These are phyloP conservation scores for Rutstroemia sp. DNA, from an alignment of 2,329 filamentous ascomycete species.

Conservation along the genomic window DNA sequence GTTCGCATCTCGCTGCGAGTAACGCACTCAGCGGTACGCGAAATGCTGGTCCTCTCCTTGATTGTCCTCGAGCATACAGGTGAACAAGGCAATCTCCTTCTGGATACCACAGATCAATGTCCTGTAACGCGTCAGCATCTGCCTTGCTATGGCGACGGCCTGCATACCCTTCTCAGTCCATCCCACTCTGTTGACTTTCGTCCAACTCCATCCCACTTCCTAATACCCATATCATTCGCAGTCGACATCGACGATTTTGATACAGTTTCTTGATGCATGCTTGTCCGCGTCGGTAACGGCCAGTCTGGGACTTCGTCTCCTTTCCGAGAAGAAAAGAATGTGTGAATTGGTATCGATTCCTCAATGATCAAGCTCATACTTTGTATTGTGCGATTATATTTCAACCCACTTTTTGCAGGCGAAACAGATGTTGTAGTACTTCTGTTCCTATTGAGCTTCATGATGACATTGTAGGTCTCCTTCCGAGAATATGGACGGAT, in stretches of 20 bases:
- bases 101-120: constrained; percentile 62
- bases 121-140: constrained; percentile 39
- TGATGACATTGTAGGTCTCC: background rate
- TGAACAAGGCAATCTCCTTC: constrained; percentile 65
- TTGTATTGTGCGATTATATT: background rate
- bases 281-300: constrained; percentile 2
- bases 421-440: background rate
- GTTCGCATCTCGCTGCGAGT: constrained; percentile 49
- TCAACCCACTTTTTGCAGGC: background rate
- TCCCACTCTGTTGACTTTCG: constrained; percentile 34
- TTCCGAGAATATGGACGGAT: background rate
- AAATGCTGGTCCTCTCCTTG: constrained; percentile 60
- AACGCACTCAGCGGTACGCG: constrained; percentile 53
- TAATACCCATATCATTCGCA: constrained; percentile 22
- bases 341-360: background rate
- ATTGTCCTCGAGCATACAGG: constrained; percentile 58
- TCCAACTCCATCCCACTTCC: constrained; percentile 32
- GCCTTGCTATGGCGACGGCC: background rate
- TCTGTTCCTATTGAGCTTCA: background rate
- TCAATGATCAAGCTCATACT: background rate
- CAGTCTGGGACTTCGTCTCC: background rate
- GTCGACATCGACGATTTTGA: constrained; percentile 6
- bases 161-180: constrained; percentile 36
- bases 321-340: background rate
- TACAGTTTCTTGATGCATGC: background rate